These are phyloP conservation scores for Phoma sp. DNA, from an alignment of 2,329 filamentous ascomycete species.

Conservation along the genomic window DNA sequence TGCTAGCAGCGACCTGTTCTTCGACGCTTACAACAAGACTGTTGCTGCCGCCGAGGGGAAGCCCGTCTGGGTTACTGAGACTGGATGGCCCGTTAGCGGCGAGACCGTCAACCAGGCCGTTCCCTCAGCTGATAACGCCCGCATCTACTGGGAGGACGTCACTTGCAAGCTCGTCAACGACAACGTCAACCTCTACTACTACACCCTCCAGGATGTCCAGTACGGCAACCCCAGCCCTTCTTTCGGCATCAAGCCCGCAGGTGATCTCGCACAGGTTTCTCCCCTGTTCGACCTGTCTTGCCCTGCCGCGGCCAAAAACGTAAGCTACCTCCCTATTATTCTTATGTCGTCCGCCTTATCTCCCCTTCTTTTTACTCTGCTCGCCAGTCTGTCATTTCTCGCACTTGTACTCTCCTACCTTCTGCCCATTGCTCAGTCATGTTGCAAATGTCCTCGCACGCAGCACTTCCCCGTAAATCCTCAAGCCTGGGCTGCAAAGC, in stretches of 20 bases:
- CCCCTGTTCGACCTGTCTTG: slow-evolving; percentile 48
- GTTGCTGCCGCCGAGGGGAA: slow-evolving; percentile 67
- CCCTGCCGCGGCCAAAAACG: slow-evolving; percentile 33
- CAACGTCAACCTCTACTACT: slow-evolving; percentile 67
- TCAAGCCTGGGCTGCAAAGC: slow-evolving; percentile 18
- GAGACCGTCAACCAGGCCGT: slow-evolving; percentile 65
- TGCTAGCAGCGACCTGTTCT: slow-evolving; percentile 70
- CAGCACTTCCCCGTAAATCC: slow-evolving; percentile 17
- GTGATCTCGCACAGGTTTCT: slow-evolving; percentile 37
- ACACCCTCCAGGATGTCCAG: slow-evolving; percentile 73
- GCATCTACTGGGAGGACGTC: slow-evolving; percentile 81
- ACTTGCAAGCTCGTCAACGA: slow-evolving; percentile 72
- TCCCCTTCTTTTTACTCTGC: slow-evolving; percentile 26
- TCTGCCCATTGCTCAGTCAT: slow-evolving; percentile 15
- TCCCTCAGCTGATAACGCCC: slow-evolving; percentile 70
- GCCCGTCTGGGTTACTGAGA: slow-evolving; percentile 84
- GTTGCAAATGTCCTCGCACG: slow-evolving; percentile 22
- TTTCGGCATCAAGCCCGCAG: slow-evolving; percentile 71
- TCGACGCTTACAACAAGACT: slow-evolving; percentile 68
- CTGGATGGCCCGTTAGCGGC: slow-evolving; percentile 82
- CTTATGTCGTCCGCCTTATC: slow-evolving; percentile 26
- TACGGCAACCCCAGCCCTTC: slow-evolving; percentile 67
- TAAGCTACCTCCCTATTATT: slow-evolving; percentile 33
- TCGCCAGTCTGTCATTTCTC: slow-evolving; percentile 29
- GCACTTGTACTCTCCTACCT: slow-evolving; percentile 23